A percentile compares a stretch with the other conserved stretches of the same genome.
Conservation (phyloP, 2,329 filamentous ascomycete genomes). For the Neofusicoccum sp. region DNA sequence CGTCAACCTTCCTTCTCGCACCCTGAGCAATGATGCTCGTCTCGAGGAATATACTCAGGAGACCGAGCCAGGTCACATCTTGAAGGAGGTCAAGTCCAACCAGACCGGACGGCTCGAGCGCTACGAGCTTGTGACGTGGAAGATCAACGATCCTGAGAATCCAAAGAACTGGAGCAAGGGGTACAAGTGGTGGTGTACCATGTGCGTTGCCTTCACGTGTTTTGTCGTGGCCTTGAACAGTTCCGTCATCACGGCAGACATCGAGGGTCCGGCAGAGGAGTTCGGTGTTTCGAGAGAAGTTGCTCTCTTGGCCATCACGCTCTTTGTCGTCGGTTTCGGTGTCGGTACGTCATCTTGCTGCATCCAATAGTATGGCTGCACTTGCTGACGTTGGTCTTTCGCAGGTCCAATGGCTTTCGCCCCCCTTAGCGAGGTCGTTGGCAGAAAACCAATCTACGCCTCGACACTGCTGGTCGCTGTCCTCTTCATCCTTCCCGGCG, state of each 20-base stretch:
- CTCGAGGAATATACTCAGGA: slow-evolving; percentile 67
- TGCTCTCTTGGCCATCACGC: slow-evolving; percentile 66
- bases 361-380: not conserved
- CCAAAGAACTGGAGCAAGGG: slow-evolving; percentile 82
- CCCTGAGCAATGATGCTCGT: slow-evolving; percentile 54
- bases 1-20: slow-evolving; percentile 64
- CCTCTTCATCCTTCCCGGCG: slow-evolving; percentile 77
- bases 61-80: slow-evolving; percentile 61
- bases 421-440: slow-evolving; percentile 72
- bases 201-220: slow-evolving; percentile 67
- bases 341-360: slow-evolving; percentile 51
- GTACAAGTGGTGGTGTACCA: slow-evolving; percentile 76
- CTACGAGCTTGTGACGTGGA: slow-evolving; percentile 69
- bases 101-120: slow-evolving; percentile 47
- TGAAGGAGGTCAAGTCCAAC: slow-evolving; percentile 55
- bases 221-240: slow-evolving; percentile 55
- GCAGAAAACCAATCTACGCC: slow-evolving; percentile 68
- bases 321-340: slow-evolving; percentile 82
- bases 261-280: slow-evolving; percentile 60
- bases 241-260: slow-evolving; percentile 74
- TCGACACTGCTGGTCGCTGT: slow-evolving; percentile 68
- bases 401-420: slow-evolving; percentile 74
- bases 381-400: not conserved
- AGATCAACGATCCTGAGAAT: slow-evolving; percentile 68
- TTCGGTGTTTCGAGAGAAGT: slow-evolving; percentile 73